Base-by-base conservation (phyloP, 106 monocot genomes). In the Apostasia ramifera region DNA sequence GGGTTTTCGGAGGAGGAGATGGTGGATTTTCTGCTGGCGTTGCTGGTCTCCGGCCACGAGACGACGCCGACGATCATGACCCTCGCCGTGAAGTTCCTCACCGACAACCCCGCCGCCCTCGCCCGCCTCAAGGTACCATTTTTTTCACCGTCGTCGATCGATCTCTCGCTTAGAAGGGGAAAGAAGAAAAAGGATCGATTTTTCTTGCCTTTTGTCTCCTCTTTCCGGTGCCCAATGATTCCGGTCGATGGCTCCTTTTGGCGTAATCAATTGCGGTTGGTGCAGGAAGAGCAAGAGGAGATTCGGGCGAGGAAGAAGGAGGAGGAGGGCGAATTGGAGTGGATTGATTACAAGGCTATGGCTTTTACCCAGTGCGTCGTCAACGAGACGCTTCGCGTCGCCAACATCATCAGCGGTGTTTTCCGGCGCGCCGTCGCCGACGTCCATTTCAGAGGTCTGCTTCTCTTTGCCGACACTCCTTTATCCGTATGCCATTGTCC, bases 331-430 rank as follows among this genome's bases (percentile, higher is more conserved):
- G 56, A 72, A 11, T 68, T 97, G 71, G 77, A 92, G 3, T 97
- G 95, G 95, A 81, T 50, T 38, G 92, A 97, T 69, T 97, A 89
- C 84, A 97, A 97, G 81, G 76, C 88, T 0, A 97, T 97, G 95
- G 66, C 78, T 51, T 97, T 97, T 69, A 97, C 92, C 10, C 92
- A 92, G 77, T 92, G 84, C 44, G 95, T 95, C 71, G 86, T 95
- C 64, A 91, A 86, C 46, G 95, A 95, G 84, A 88, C 91, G 8
- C 85, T 95, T 14, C 85, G 95, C 1, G 73, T 95, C 63, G 85
- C 80, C 61, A 95, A 91, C 84, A 86, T 91, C 58, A 80, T 91
- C 9, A 82, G 91, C 40, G 91, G 95, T 26, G 95, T 95, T 1
- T 95, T 95, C 83, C 73, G 95, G 66, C 81, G 95, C 66, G 79